Conservation (phyloP, 2,329 filamentous ascomycete genomes). For the Diaporthe destruens region DNA sequence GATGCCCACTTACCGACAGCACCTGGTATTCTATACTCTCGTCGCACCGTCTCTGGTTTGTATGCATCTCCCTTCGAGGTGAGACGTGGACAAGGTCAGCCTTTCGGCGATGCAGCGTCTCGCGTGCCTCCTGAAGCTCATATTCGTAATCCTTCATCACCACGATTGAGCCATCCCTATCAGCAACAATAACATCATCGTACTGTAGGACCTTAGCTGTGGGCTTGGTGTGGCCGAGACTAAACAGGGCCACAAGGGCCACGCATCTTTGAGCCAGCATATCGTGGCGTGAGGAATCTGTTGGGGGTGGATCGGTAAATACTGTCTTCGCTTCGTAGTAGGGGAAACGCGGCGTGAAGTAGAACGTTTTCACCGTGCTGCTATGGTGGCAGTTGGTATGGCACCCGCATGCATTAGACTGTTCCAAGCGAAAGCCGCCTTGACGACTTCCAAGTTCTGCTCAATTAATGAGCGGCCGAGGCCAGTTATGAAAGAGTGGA, state of each 20-base stretch:
- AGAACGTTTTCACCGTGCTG: neutral
- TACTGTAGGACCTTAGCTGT: constrained; percentile 19
- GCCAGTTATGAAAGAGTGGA: constrained; percentile 3
- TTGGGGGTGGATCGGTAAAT: neutral
- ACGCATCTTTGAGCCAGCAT: constrained; percentile 5
- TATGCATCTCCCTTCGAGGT: neutral
- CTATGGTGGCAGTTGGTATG: neutral
- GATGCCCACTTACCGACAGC: constrained; percentile 33
- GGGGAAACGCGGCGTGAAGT: neutral
- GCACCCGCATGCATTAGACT: too few species aligned
- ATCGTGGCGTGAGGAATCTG: neutral
- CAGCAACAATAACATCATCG: constrained; percentile 47
- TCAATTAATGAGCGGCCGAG: neutral
- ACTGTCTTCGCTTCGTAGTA: neutral
- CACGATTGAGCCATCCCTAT: constrained; percentile 44
- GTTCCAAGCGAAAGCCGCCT: neutral
- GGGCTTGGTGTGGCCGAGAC: constrained; percentile 16
- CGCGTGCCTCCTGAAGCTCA: constrained; percentile 40
- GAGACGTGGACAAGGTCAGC: constrained; percentile 3
- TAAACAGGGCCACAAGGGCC: constrained; percentile 20
- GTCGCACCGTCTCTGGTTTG: constrained; percentile 40
- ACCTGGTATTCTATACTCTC: constrained; percentile 47
- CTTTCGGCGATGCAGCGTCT: constrained; percentile 26
- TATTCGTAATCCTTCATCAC: constrained; percentile 47
- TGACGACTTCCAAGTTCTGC: neutral